Base-by-base conservation (phyloP, 2,329 filamentous ascomycete species). In the Geosmithia flava region DNA sequence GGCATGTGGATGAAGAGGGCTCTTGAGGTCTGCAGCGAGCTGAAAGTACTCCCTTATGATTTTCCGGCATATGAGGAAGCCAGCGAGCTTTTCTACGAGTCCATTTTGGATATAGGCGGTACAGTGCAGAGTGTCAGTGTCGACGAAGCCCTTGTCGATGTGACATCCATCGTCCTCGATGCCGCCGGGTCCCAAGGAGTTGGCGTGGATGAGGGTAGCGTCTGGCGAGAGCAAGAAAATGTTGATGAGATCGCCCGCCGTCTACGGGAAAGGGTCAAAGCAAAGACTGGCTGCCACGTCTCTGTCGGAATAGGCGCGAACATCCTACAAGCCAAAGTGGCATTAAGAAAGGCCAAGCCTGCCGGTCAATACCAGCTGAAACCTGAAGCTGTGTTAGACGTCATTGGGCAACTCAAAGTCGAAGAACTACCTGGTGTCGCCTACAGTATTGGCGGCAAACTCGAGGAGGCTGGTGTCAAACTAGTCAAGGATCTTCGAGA, bases 1-100 rank as follows among this genome's bases (percentile, higher is more conserved):
- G 94, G 94, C 39, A 98, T 97, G 93, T 98, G 94, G 93, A 97
- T 98, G 91, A 94, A 91, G 61, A 75, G 77, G 33, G 93, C 93
- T 0, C 72, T 84, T 50, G 83, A 93, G 54, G 64, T 93, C 17
- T 98, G 89, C 59, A 83, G 91, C 1, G 80, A 88, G 20, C 70
- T 98, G 17, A 89, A 94, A 55, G 82, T 97, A 2, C 62, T 98
- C n/a, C 87, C 90, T 0, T 98, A 98, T 57, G 90, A 98, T 59
- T 98, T 97, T 59, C 83, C 86, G 2, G 91, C 82, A 0, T 98
- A 98, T 55, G 93, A 98, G 68, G 85, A 90, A 51, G 88, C 90
- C 1, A 98, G 93, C 58, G 76, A 79, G 49, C 74, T 80, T 2
- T 98, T 98, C 56, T 98, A 98, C 57, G 81, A 87, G 51, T 80